A percentile compares a stretch with the other conserved stretches of the same genome.
These are phyloP conservation scores for Inosperma sp. DNA, from an alignment of 768 basidiomycete genomes.

Conservation along the genomic window DNA sequence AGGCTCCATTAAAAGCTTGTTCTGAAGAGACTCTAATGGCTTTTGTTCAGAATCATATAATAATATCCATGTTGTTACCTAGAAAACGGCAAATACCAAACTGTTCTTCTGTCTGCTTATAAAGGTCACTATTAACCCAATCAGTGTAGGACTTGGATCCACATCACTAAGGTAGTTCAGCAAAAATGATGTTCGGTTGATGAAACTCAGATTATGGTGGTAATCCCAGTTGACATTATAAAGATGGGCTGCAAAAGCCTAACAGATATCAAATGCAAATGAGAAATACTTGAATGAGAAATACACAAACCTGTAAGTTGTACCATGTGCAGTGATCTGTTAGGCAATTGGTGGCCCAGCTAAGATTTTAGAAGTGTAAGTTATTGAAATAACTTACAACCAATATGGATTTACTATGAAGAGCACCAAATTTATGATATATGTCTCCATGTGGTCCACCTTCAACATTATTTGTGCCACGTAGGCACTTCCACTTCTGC, in stretches of 20 bases:
- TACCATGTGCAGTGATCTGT: conserved; percentile 22
- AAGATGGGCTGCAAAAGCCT: conserved; percentile 19
- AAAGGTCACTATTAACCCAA: conserved; percentile 24
- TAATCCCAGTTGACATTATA: conserved; percentile 19
- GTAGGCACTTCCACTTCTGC: conserved; percentile 16
- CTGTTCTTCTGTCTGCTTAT: conserved; percentile 15
- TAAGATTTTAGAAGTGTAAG: conserved; percentile 9
- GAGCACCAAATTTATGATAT: conserved; percentile 19
- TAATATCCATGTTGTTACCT: conserved; percentile 11
- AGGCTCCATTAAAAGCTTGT: conserved; percentile 8
- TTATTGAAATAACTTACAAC: neutral
- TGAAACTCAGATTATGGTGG: conserved; percentile 17
- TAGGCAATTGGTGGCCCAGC: conserved; percentile 23
- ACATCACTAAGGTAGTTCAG: conserved; percentile 1
- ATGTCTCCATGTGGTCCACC: conserved; percentile 25
- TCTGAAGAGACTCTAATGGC: conserved; percentile 8
- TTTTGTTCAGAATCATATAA: neutral
- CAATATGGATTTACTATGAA: conserved; percentile 5
- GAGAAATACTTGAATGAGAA: neutral
- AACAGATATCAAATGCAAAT: neutral
- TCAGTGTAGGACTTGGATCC: conserved; percentile 17
- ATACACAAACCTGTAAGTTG: conserved; percentile 16
- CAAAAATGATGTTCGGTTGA: conserved; percentile 19
- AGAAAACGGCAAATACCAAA: conserved; percentile 23
- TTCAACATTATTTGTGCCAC: conserved; percentile 23